These are phyloP conservation scores for Aureobasidium sp. DNA, from an alignment of 2,329 filamentous ascomycete genomes.

Conservation along the genomic window DNA sequence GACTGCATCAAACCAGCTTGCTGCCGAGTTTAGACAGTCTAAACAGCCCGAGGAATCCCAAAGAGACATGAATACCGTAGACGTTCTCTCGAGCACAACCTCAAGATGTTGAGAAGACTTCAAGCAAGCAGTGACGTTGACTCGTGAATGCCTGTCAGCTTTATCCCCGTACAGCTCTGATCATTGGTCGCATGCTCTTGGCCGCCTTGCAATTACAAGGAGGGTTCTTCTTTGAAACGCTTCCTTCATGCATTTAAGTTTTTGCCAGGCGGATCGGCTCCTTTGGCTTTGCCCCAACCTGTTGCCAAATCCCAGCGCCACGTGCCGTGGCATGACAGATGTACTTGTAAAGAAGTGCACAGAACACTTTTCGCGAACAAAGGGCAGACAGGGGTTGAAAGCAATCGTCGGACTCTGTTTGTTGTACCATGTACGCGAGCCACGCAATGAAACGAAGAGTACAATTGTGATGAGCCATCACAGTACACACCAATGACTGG, in stretches of 20 bases:
- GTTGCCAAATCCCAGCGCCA: background rate
- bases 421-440: background rate
- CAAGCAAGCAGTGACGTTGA: background rate
- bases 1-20: background rate
- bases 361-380: background rate
- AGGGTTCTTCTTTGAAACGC: background rate
- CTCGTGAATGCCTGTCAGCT: background rate
- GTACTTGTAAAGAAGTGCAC: background rate
- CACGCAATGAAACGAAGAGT: background rate
- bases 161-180: background rate
- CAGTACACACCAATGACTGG: too few species aligned
- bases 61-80: too few species aligned
- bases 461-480: background rate
- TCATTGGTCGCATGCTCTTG: background rate
- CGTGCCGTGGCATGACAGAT: too few species aligned
- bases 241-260: background rate
- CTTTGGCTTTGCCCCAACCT: background rate
- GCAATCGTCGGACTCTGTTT: background rate
- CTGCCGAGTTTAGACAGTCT: background rate
- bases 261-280: background rate
- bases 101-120: background rate
- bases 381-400: background rate
- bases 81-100: background rate
- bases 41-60: too few species aligned
- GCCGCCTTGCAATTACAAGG: background rate